phyloP scores from a whole-genome alignment of 371 early-diverging fungal species.

The Parasitella parasitica region DNA sequence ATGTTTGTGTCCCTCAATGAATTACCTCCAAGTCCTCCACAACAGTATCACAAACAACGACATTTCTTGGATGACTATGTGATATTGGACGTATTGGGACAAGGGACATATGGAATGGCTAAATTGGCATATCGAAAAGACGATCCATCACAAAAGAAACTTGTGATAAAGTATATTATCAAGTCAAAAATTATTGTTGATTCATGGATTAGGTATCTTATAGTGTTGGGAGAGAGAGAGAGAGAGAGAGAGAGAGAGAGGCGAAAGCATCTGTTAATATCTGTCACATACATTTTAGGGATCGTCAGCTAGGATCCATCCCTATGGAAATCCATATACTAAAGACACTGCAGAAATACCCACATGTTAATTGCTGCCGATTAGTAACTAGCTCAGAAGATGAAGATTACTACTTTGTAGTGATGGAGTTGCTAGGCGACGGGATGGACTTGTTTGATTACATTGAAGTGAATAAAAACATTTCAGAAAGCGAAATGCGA shows the following conservation, averaged over 20 bases:
- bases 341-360: conserved; percentile 53
- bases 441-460: conserved; percentile 80
- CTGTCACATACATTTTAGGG: conserved; percentile 26
- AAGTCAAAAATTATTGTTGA: conserved; percentile 67
- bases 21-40: background rate
- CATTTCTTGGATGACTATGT: conserved; percentile 54
- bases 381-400: conserved; percentile 65
- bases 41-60: background rate
- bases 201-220: conserved; percentile 51
- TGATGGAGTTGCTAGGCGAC: conserved; percentile 62
- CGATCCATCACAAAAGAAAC: conserved; percentile 40
- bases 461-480: conserved; percentile 62
- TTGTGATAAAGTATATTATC: conserved; percentile 71
- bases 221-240: background rate
- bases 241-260: background rate
- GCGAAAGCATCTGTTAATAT: background rate
- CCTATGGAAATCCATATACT: conserved; percentile 74
- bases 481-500: conserved; percentile 58
- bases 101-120: conserved; percentile 74
- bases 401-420: conserved; percentile 65
- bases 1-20: background rate
- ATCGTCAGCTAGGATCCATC: conserved; percentile 59
- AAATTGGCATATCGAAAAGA: conserved; percentile 52
- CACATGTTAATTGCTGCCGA: conserved; percentile 62
- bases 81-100: conserved; percentile 59